Base-by-base conservation (phyloP, 345 rosid species). In the Xanthoceras sorbifolium region DNA sequence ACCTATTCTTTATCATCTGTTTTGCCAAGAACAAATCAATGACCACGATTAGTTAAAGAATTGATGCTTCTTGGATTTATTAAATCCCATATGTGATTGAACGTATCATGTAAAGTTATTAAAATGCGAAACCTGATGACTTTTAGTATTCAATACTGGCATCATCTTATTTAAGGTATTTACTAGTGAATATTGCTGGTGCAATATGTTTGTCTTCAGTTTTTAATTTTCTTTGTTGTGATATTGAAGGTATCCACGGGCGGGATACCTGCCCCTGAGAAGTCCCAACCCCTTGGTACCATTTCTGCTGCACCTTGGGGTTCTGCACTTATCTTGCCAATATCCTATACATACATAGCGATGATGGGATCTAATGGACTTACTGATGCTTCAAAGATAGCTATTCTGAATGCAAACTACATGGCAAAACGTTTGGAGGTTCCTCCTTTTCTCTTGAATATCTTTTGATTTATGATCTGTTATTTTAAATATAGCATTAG, bases 281-380 rank as follows among this genome's bases (percentile, higher is more conserved):
- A 85, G 67, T 54, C 94, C 70, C 55, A 84, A 38, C 97, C 99
- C 11, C 72, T 96, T 60, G 99, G 99, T 65, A 80, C 97, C 75
- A 96, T 96, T 81, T 66, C 99, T 3, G 99, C 99, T 44, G 99
- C 99, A 75, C 99, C 98, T 4, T 96, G 97, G 98, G 99, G 98
- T 65, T 96, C 98, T 75, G 97, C 98, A 11, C 97, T 96, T 77
- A 96, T 96, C 85, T 88, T 96, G 86, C 98, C 97, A 22, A 94
- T 96, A 52, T 96, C 99, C 0, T 96, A 94, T 68, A 81, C 95
- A 69, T 96, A 96, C 84, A 90, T 96, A 61, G 98, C 97, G 70
- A 94, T 96, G 99, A 96, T 96, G 99, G 99, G 98, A 34, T 93
- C 99, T 25, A 84, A 90, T 68, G 99, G 99, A 75, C 93, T 94